These are phyloP conservation scores for Calocybe gangraenosa DNA, from an alignment of 768 basidiomycete species.

Conservation along the genomic window DNA sequence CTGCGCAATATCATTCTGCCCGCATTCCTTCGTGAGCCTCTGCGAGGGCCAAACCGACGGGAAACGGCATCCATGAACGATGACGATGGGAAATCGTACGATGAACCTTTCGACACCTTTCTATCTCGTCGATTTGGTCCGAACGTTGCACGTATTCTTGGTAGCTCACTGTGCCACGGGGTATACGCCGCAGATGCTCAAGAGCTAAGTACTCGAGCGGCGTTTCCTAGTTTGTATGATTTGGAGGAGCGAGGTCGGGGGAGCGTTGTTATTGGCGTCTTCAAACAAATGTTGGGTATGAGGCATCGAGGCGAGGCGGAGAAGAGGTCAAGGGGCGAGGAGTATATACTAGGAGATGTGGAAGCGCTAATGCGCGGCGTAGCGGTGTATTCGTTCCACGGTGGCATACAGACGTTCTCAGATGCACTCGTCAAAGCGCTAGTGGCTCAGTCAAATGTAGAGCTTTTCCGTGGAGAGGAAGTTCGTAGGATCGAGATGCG, in stretches of 20 bases:
- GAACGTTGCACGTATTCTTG: constrained; percentile 67
- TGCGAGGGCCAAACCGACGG: constrained; percentile 39
- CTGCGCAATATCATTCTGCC: constrained; percentile 44
- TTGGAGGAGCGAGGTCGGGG: constrained; percentile 66
- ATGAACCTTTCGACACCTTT: constrained; percentile 83
- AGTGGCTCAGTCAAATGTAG: constrained; percentile 48
- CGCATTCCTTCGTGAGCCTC: constrained; percentile 55
- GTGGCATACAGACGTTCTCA: constrained; percentile 71
- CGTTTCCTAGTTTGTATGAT: constrained; percentile 73
- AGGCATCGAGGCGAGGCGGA: constrained; percentile 7
- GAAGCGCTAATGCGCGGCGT: constrained; percentile 45
- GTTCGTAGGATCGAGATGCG: constrained; percentile 31
- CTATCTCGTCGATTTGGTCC: constrained; percentile 70
- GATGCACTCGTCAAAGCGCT: constrained; percentile 49
- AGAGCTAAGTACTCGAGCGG: constrained; percentile 65
- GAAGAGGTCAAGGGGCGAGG: constrained; percentile 13
- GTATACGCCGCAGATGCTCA: constrained; percentile 89
- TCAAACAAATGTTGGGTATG: constrained; percentile 24
- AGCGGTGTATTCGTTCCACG: constrained; percentile 77
- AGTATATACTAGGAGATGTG: constrained; percentile 50
- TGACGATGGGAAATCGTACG: constrained; percentile 21
- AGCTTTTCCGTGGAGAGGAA: constrained; percentile 41
- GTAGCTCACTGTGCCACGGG: constrained; percentile 84
- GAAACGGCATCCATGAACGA: not conserved
- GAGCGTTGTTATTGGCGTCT: constrained; percentile 60